These are phyloP conservation scores for Bruguiera hainesii DNA, from an alignment of 441 rosid species.

Conservation along the genomic window DNA sequence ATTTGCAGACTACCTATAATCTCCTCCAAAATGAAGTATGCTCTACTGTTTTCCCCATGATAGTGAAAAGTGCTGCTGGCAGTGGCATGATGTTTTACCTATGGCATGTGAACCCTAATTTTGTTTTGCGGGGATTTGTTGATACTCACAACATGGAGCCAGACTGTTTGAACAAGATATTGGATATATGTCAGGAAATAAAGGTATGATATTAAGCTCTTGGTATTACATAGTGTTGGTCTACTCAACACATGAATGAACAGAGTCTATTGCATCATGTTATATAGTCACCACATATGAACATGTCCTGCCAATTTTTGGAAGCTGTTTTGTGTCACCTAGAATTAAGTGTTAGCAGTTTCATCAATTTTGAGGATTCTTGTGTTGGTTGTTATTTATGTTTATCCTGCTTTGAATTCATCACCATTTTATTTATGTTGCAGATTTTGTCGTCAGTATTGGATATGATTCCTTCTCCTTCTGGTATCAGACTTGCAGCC, in stretches of 20 bases:
- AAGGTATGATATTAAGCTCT: conserved; percentile 47
- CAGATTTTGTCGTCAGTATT: conserved; percentile 71
- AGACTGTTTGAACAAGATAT: conserved; percentile 53
- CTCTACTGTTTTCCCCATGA: conserved; percentile 59
- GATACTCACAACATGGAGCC: conserved; percentile 53
- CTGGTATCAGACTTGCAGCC: conserved; percentile 72
- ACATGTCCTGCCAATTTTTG: no score
- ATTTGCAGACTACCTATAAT: conserved; percentile 78
- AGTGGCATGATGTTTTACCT: conserved; percentile 61
- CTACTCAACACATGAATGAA: background rate
- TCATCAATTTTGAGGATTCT: background rate
- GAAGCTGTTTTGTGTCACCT: no score
- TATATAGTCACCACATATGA: no score
- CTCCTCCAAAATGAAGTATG: conserved; percentile 81
- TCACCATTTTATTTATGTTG: conserved; percentile 18
- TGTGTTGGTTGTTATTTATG: background rate
- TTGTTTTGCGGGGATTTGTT: conserved; percentile 72
- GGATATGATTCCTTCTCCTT: conserved; percentile 72
- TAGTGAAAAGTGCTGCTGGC: conserved; percentile 46
- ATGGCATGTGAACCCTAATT: conserved; percentile 75
- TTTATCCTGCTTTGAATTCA: conserved; percentile 3
- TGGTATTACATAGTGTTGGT: background rate
- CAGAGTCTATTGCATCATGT: background rate
- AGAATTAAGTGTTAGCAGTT: no score
- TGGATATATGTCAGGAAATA: conserved; percentile 77